Percentiles rank a stretch among this genome's conserved stretches.
These are phyloP conservation scores for Raphanus sativus DNA, from an alignment of 345 rosid species.

Conservation along the genomic window DNA sequence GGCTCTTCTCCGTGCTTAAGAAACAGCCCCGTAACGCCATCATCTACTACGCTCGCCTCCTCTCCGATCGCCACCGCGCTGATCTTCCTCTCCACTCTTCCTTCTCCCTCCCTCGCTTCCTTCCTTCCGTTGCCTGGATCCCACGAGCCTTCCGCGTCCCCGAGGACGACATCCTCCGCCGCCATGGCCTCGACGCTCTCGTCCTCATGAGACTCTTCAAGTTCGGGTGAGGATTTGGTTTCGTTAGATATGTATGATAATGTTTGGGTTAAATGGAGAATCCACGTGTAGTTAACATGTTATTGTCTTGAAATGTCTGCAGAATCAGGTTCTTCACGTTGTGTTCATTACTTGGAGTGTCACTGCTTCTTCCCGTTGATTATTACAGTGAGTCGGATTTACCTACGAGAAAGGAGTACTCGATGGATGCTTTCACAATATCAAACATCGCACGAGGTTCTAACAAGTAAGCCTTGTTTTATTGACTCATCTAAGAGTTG, in stretches of 20 bases:
- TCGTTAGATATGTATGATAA: neutral
- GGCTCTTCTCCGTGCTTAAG: constrained; percentile 78
- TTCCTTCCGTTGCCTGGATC: constrained; percentile 88
- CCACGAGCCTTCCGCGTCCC: constrained; percentile 63
- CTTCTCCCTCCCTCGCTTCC: constrained; percentile 52
- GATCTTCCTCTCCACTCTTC: constrained; percentile 38
- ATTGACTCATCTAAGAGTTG: neutral
- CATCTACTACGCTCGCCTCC: constrained; percentile 78
- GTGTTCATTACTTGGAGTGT: constrained; percentile 63
- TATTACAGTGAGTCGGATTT: constrained; percentile 56
- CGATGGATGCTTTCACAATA: constrained; percentile 73
- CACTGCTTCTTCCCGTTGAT: constrained; percentile 74
- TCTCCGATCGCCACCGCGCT: constrained; percentile 42
- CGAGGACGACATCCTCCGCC: constrained; percentile 67
- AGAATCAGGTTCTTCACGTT: constrained; percentile 74
- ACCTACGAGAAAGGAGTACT: constrained; percentile 34
- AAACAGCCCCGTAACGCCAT: constrained; percentile 76
- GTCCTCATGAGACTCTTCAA: constrained; percentile 81
- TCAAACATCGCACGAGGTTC: constrained; percentile 71
- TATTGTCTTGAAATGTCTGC: constrained; percentile 23
- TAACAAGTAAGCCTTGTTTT: constrained; percentile 47
- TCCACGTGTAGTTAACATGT: neutral
- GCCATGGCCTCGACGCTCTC: constrained; percentile 75
- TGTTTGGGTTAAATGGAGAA: neutral
- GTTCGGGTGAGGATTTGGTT: constrained; percentile 56